These are phyloP conservation scores for Geotrichum histeridarum DNA, from an alignment of 1,139 yeast species.

Conservation along the genomic window DNA sequence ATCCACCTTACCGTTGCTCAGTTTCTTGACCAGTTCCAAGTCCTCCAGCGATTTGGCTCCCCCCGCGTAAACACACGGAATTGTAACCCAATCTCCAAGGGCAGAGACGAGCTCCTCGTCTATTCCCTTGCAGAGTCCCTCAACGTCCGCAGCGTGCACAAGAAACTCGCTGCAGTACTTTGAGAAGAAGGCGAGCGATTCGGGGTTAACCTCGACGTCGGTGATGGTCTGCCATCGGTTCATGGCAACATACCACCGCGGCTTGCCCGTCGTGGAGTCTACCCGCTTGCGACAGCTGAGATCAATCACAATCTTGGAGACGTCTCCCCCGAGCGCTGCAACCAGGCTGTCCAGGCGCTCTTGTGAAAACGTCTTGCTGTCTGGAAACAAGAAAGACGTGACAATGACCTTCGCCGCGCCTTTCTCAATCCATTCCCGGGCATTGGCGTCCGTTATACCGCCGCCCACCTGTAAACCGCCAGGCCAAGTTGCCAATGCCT, in stretches of 20 bases:
- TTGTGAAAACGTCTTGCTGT: conserved; percentile 51
- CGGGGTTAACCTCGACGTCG: conserved; percentile 48
- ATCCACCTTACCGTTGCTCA: conserved; percentile 81
- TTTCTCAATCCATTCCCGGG: conserved; percentile 59
- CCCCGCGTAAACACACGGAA: conserved; percentile 90
- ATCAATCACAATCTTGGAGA: conserved; percentile 65
- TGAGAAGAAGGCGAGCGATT: conserved; percentile 52
- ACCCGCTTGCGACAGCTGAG: conserved; percentile 61
- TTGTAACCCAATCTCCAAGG: conserved; percentile 74
- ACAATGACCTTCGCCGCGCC: conserved; percentile 82
- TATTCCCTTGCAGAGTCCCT: conserved; percentile 89
- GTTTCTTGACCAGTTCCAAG: conserved; percentile 53
- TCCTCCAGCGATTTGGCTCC: conserved; percentile 80
- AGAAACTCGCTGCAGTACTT: conserved; percentile 77
- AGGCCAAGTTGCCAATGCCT: conserved; percentile 76
- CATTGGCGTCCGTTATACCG: conserved; percentile 73
- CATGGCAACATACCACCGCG: conserved; percentile 86
- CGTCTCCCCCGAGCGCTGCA: conserved; percentile 52
- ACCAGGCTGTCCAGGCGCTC: conserved; percentile 49
- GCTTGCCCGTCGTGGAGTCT: conserved; percentile 21
- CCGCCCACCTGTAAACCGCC: conserved; percentile 80
- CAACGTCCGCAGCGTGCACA: conserved; percentile 97
- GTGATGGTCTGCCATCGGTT: conserved; percentile 96
- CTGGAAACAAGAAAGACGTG: conserved; percentile 85
- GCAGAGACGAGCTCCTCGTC: conserved; percentile 68